Evolutionary conservation across 257 asterid species (phyloP), one percentile per base, ranked within the genome.

Genomic region (Linaria vulgaris): DNA sequence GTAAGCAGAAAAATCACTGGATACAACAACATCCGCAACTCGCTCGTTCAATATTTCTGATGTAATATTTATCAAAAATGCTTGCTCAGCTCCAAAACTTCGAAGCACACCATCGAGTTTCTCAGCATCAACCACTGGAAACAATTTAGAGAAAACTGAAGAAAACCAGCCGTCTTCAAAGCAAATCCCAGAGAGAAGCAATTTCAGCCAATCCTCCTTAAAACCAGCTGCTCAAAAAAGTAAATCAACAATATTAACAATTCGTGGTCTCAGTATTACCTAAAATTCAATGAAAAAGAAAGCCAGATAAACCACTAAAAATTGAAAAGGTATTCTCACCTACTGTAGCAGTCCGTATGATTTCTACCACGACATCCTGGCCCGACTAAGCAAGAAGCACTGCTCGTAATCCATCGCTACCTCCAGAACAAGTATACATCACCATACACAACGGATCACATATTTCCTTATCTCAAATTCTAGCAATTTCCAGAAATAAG

Each of bases 371-470:
- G 27, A 83, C 67, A 19, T 67, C 74, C 64, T 72, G 71, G 56
- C 94, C 95, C 50, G 72, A 71, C 54, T 79, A 81, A 9, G 84
- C 34, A 78, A 74, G 63, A 67, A 92, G 70, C 34, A 85, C 85
- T 0, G 24, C 62, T 41, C 56, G 64, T 56, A 66, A 72, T 39
- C 48, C 78, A 16, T 58, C 54, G 50, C 69, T 74, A 67, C 79
- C 84, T 49, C 68, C 79, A 51, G 72, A 71, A 72, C 96, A 85
- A 22, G 89, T 80, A 72, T 83, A 85, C 45, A 84, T 78, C 46
- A 85, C 71, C 97, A 87, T 92, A 70, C 95, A 83, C 69, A 92
- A 57, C 49, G 94, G 87, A 71, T 83, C 97, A 65, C 88, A 85
- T n/a, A 74, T 85, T 62, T 79, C 92, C 70, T 31, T 66, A 57